These are phyloP conservation scores for Ogataea zsoltii DNA, from an alignment of 805 yeast species.

Conservation along the genomic window DNA sequence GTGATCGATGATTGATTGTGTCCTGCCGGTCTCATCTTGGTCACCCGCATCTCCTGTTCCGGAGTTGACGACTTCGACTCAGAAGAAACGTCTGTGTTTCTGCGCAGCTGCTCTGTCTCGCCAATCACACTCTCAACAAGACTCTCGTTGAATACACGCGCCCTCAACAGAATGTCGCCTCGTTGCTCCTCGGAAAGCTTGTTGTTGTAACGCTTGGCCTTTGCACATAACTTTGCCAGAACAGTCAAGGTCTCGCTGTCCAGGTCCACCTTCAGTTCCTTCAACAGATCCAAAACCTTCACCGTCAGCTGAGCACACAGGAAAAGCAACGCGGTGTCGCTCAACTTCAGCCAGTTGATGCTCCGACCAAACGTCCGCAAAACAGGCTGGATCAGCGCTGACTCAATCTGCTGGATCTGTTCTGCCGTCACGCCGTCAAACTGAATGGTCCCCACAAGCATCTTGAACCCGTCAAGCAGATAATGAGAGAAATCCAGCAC, in stretches of 20 bases:
- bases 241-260: conserved; percentile 56
- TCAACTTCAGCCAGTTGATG: conserved; percentile 79
- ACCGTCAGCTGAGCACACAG: conserved; percentile 74
- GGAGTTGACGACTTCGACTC: too few relatives aligned
- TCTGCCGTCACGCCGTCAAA: conserved; percentile 21
- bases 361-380: conserved; percentile 66
- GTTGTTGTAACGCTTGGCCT: conserved; percentile 67
- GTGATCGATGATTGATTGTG: conserved; percentile 14
- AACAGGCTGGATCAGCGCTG: conserved; percentile 48
- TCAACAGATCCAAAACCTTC: conserved; percentile 64
- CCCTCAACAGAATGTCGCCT: conserved; percentile 59
- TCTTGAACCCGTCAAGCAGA: conserved; percentile 64
- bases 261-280: conserved; percentile 50
- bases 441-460: conserved; percentile 36
- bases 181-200: conserved; percentile 69
- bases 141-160: conserved; percentile 52
- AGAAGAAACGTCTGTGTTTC: neutral
- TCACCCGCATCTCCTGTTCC: too few relatives aligned
- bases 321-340: conserved; percentile 70
- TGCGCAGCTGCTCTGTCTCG: conserved; percentile 23
- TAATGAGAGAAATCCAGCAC: conserved; percentile 74
- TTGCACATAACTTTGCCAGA: conserved; percentile 61
- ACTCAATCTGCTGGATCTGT: conserved; percentile 23
- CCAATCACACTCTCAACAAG: conserved; percentile 54
- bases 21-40: neutral